Evolutionary conservation across 2,329 filamentous ascomycete genomes (phyloP).

Genomic region (Colletotrichum paranaense): DNA sequence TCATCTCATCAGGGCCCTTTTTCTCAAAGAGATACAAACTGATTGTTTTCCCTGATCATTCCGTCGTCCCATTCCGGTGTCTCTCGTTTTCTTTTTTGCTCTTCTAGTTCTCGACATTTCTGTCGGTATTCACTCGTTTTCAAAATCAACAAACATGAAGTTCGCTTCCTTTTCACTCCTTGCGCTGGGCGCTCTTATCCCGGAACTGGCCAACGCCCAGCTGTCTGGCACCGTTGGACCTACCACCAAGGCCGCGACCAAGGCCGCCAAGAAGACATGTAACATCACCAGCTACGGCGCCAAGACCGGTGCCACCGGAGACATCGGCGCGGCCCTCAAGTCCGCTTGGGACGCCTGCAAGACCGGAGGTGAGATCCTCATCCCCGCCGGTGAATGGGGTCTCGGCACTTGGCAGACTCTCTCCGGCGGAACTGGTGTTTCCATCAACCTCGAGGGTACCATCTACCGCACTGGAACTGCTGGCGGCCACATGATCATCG

Average conservation of each 20-base stretch:
- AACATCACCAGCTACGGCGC: constrained; percentile 62
- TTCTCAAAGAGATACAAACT: neutral
- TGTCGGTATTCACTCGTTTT: constrained; percentile 19
- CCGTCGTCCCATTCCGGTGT: no score
- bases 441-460: constrained; percentile 58
- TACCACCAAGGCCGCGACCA: constrained; percentile 41
- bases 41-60: neutral
- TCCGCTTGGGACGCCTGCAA: constrained; percentile 52
- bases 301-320: constrained; percentile 57
- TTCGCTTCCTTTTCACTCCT: constrained; percentile 26
- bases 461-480: constrained; percentile 41
- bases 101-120: neutral
- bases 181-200: constrained; percentile 31
- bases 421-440: constrained; percentile 55
- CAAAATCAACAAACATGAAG: constrained; percentile 14
- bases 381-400: constrained; percentile 59
- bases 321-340: constrained; percentile 46
- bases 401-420: constrained; percentile 59
- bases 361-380: constrained; percentile 59
- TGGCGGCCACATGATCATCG: constrained; percentile 34
- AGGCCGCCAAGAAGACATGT: constrained; percentile 50
- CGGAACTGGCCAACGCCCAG: constrained; percentile 37
- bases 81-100: neutral
- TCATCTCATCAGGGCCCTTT: neutral
- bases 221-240: constrained; percentile 42